Evolutionary conservation across 176 grass and related monocot species (phyloP).

Genomic region (Tuctoria greenei): DNA sequence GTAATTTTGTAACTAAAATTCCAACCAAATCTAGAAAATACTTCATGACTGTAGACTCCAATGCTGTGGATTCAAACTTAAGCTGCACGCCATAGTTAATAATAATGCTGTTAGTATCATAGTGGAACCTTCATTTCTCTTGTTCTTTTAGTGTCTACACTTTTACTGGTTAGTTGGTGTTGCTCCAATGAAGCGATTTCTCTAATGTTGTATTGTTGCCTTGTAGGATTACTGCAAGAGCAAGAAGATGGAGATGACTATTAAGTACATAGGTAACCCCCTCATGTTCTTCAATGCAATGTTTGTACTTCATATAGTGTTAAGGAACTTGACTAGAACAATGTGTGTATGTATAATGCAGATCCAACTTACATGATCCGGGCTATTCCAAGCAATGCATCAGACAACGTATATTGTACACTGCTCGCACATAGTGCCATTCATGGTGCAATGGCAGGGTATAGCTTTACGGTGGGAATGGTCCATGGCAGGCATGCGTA

Average conservation of each 20-base stretch:
- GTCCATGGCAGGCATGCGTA: slow-evolving; percentile 91
- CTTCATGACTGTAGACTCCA: too few species aligned
- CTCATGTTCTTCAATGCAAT: background rate
- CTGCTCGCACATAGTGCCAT: slow-evolving; percentile 90
- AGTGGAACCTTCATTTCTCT: slow-evolving; percentile 1
- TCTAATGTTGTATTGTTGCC: slow-evolving; percentile 2
- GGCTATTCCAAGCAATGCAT: slow-evolving; percentile 94
- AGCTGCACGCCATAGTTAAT: background rate
- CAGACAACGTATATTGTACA: slow-evolving; percentile 93
- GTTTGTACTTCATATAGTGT: slow-evolving; percentile 14
- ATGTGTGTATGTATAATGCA: slow-evolving; percentile 38
- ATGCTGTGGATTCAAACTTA: too few species aligned
- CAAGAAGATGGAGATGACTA: slow-evolving; percentile 86
- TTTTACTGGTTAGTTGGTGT: background rate
- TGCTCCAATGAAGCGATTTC: slow-evolving; percentile 1
- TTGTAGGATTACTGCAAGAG: slow-evolving; percentile 64
- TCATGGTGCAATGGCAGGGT: slow-evolving; percentile 98
- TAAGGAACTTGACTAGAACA: background rate
- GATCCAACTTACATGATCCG: slow-evolving; percentile 99
- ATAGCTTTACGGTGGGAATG: slow-evolving; percentile 90
- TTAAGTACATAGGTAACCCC: slow-evolving; percentile 92
- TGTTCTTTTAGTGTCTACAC: background rate
- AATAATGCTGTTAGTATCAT: background rate
- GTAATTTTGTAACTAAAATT: too few species aligned
- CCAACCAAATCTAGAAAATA: too few species aligned